Evolutionary conservation across 2,329 filamentous ascomycete genomes (phyloP).

Genomic region (Diaporthe sp.): DNA sequence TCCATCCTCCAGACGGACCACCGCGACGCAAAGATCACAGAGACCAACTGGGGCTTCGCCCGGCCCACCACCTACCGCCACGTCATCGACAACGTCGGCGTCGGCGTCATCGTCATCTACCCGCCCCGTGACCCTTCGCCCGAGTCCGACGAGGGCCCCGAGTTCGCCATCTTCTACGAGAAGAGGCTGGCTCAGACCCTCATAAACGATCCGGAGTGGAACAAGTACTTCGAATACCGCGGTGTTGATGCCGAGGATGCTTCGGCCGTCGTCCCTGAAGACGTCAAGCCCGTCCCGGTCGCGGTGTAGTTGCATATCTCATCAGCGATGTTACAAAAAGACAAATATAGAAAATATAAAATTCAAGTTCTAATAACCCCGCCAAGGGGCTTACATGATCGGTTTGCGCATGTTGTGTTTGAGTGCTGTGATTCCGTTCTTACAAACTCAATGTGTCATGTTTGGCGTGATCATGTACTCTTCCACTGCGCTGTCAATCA

Average conservation of each 20-base stretch:
- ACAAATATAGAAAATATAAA: not conserved
- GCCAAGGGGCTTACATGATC: not conserved
- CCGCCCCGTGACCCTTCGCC: slow-evolving; percentile 41
- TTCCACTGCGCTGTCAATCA: not conserved
- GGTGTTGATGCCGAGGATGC: slow-evolving; percentile 41
- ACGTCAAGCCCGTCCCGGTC: not conserved
- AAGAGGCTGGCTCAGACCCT: slow-evolving; percentile 44
- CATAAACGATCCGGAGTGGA: slow-evolving; percentile 49
- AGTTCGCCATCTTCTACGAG: slow-evolving; percentile 49
- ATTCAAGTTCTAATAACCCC: not conserved
- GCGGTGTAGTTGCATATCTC: not conserved
- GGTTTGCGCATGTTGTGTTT: not conserved
- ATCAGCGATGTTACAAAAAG: not conserved
- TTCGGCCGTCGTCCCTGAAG: not conserved
- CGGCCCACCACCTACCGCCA: slow-evolving; percentile 47
- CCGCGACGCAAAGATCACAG: slow-evolving; percentile 44
- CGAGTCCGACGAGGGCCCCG: slow-evolving; percentile 48
- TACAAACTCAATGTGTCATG: not conserved
- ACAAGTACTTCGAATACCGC: slow-evolving; percentile 50
- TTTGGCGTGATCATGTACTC: not conserved
- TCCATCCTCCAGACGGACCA: slow-evolving; percentile 49
- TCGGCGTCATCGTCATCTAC: slow-evolving; percentile 45
- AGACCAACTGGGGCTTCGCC: slow-evolving; percentile 50
- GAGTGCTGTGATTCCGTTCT: not conserved
- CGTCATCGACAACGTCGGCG: slow-evolving; percentile 43